phyloP scores from a whole-genome alignment of 1,284 basidiomycete genomes.

The Trametes pubescens region DNA sequence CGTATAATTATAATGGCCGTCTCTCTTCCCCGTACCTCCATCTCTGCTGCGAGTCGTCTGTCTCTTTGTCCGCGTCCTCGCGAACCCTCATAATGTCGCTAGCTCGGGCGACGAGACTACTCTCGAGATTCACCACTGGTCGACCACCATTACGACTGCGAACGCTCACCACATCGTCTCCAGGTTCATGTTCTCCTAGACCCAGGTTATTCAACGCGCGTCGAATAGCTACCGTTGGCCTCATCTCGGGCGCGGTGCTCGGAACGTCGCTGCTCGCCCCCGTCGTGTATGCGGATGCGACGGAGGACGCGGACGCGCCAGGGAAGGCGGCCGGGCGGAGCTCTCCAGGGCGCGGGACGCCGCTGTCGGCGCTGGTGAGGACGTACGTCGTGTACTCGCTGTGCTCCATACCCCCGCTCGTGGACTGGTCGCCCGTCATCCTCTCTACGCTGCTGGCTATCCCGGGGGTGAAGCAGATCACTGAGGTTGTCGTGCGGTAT shows the following conservation, averaged over 20 bases:
- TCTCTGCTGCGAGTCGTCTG: background rate
- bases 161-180: conserved; percentile 18
- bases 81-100: conserved; percentile 15
- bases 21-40: background rate
- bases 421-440: conserved; percentile 80
- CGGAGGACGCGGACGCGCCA: conserved; percentile 1
- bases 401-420: conserved; percentile 81
- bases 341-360: conserved; percentile 12
- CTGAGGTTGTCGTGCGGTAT: conserved; percentile 75
- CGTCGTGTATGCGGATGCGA: conserved; percentile 29
- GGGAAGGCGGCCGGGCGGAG: conserved; percentile 5
- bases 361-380: conserved; percentile 61
- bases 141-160: conserved; percentile 15
- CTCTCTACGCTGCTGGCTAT: conserved; percentile 67
- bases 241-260: conserved; percentile 23
- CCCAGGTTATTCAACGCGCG: conserved; percentile 5
- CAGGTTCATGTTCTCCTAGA: background rate
- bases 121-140: conserved; percentile 2
- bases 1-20: background rate
- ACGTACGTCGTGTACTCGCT: conserved; percentile 85
- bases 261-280: conserved; percentile 25
- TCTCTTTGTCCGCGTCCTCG: background rate
- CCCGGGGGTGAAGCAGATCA: conserved; percentile 72
- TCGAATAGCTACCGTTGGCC: conserved; percentile 19
- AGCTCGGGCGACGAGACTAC: conserved; percentile 14